These are phyloP conservation scores for Ogataea methylovora DNA, from an alignment of 805 yeast genomes.

Conservation along the genomic window DNA sequence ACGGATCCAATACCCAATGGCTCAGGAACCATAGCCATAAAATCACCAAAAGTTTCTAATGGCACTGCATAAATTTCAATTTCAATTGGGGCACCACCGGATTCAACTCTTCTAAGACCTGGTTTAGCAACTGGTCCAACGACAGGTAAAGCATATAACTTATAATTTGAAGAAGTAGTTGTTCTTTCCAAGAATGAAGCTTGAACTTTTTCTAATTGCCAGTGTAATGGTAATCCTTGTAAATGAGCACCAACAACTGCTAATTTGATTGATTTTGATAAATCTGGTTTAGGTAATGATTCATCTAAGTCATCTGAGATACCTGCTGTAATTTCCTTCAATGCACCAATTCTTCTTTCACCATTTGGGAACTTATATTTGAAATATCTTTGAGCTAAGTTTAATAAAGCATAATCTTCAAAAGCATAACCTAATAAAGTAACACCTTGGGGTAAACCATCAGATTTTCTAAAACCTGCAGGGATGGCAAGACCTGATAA, in stretches of 20 bases:
- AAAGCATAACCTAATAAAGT: constrained; percentile 77
- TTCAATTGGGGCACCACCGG: constrained; percentile 52
- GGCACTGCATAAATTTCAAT: constrained; percentile 86
- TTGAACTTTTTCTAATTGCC: constrained; percentile 84
- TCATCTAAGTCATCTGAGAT: constrained; percentile 37
- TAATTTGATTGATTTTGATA: constrained; percentile 44
- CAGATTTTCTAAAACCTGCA: constrained; percentile 69
- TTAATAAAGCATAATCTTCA: constrained; percentile 83
- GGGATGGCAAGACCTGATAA: constrained; percentile 89
- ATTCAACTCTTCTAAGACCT: constrained; percentile 65
- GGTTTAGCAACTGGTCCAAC: constrained; percentile 84
- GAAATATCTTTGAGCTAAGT: constrained; percentile 70
- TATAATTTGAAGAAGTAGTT: constrained; percentile 63
- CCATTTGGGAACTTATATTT: constrained; percentile 33
- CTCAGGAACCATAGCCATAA: constrained; percentile 83
- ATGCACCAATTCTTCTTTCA: constrained; percentile 51
- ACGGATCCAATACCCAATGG: constrained; percentile 95
- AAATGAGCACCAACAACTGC: constrained; percentile 98
- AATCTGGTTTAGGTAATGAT: constrained; percentile 36
- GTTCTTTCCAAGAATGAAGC: constrained; percentile 65
- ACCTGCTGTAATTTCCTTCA: constrained; percentile 14
- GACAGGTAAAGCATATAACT: constrained; percentile 75
- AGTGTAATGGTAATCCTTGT: constrained; percentile 79
- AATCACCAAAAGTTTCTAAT: constrained; percentile 66
- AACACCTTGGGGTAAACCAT: constrained; percentile 87